Evolutionary conservation across 345 rosid genomes (phyloP).

Genomic region (Anacardium occidentale): DNA sequence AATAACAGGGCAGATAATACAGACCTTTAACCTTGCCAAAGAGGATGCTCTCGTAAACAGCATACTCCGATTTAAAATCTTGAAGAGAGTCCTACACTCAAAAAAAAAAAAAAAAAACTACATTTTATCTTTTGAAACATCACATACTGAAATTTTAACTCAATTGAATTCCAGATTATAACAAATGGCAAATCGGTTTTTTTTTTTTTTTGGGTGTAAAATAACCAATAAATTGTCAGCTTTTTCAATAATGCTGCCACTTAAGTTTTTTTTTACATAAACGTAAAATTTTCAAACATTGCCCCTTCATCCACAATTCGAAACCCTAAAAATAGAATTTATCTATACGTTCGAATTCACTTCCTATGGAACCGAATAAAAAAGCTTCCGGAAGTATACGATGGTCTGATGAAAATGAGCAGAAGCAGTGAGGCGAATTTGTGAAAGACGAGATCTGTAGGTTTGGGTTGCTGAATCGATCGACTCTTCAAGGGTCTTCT

Average conservation of each 20-base stretch:
- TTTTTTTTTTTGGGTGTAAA: no score
- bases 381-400: conserved; percentile 36
- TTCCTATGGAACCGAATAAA: neutral
- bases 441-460: conserved; percentile 52
- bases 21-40: conserved; percentile 72
- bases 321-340: neutral
- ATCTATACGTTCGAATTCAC: neutral
- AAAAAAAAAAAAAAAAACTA: neutral
- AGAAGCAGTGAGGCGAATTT: conserved; percentile 59
- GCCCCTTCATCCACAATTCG: neutral
- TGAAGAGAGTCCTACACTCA: conserved; percentile 50
- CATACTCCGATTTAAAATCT: conserved; percentile 55
- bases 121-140: neutral
- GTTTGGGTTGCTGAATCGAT: conserved; percentile 47
- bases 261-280: neutral
- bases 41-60: conserved; percentile 49
- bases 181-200: no score
- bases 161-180: neutral
- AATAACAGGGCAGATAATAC: neutral
- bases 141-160: neutral
- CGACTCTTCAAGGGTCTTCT: conserved; percentile 43
- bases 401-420: conserved; percentile 59
- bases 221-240: neutral
- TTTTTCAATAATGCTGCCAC: neutral
- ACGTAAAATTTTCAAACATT: neutral